These are phyloP conservation scores for Aspergillus sp. DNA, from an alignment of 2,329 filamentous ascomycete species.

Conservation along the genomic window DNA sequence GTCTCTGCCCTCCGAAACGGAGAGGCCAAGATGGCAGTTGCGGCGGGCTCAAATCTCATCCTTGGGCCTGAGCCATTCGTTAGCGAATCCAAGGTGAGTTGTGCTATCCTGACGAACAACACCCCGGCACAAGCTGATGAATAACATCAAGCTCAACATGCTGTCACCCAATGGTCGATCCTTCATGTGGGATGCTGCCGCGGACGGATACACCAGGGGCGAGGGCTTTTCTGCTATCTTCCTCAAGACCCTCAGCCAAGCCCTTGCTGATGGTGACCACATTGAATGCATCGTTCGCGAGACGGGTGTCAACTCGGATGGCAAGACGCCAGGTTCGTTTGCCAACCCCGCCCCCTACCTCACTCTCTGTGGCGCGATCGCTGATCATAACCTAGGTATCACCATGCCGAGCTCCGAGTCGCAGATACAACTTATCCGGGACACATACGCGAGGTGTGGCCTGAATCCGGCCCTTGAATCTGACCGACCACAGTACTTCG, in stretches of 20 bases:
- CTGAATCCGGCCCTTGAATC: slow-evolving; percentile 21
- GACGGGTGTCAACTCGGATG: slow-evolving; percentile 28
- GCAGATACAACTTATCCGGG: slow-evolving; percentile 34
- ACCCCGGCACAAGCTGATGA: background rate
- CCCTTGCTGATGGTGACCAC: slow-evolving; percentile 43
- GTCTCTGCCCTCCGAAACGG: slow-evolving; percentile 21
- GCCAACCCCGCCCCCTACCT: background rate
- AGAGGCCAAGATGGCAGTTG: slow-evolving; percentile 14
- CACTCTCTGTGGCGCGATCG: background rate
- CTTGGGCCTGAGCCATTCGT: slow-evolving; percentile 24
- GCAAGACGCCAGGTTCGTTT: slow-evolving; percentile 12
- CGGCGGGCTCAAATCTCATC: background rate
- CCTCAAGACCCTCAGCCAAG: slow-evolving; percentile 48
- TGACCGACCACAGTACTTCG: slow-evolving; percentile 37
- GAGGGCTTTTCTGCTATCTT: slow-evolving; percentile 51
- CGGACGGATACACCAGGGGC: slow-evolving; percentile 49
- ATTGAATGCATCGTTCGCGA: slow-evolving; percentile 36
- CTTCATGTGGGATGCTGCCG: slow-evolving; percentile 42
- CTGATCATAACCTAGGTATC: slow-evolving; percentile 12
- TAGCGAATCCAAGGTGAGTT: slow-evolving; percentile 10
- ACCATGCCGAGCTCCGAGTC: slow-evolving; percentile 28
- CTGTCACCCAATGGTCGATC: slow-evolving; percentile 52
- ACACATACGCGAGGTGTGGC: slow-evolving; percentile 33
- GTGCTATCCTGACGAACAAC: background rate
- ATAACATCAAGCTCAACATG: slow-evolving; percentile 28